Percentiles rank a stretch among this genome's conserved stretches.
These are phyloP conservation scores for Magnolia kwangsiensis DNA, from an alignment of 164 flowering plant genomes.

Conservation along the genomic window DNA sequence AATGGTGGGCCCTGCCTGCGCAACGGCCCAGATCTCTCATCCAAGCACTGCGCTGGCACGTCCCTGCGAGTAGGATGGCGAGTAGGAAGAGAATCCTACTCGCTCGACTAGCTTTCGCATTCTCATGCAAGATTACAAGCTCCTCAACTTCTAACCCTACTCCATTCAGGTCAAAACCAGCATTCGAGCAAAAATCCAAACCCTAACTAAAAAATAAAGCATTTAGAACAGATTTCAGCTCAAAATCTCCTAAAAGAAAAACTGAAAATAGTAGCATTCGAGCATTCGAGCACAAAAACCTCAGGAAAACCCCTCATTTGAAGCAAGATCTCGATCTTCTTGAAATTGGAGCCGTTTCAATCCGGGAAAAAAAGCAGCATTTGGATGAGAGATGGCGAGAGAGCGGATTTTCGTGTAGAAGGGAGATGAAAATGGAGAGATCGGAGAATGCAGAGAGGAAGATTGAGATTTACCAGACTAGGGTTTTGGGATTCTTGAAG, in stretches of 20 bases:
- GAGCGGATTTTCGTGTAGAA: background rate
- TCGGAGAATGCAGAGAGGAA: slow-evolving; percentile 2
- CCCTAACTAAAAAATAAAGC: background rate
- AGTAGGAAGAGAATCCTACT: background rate
- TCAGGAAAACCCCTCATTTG: background rate
- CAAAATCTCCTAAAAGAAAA: background rate
- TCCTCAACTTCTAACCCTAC: background rate
- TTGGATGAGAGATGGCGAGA: background rate
- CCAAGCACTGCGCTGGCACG: background rate
- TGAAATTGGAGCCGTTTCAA: background rate
- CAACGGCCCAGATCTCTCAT: background rate
- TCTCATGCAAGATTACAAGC: background rate
- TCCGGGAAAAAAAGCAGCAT: background rate
- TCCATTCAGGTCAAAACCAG: background rate
- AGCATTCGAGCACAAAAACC: background rate
- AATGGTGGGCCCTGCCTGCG: background rate
- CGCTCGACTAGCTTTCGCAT: background rate
- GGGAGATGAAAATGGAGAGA: background rate
- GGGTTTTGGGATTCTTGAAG: background rate
- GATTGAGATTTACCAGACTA: background rate
- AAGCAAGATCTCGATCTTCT: background rate
- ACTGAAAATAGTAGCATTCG: background rate
- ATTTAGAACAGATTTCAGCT: background rate
- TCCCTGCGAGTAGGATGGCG: background rate
- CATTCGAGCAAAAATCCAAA: background rate